Percentiles rank a stretch among this genome's conserved stretches.
Evolutionary conservation across 345 rosid genomes (phyloP).

Genomic region (Carallia brachiata): DNA sequence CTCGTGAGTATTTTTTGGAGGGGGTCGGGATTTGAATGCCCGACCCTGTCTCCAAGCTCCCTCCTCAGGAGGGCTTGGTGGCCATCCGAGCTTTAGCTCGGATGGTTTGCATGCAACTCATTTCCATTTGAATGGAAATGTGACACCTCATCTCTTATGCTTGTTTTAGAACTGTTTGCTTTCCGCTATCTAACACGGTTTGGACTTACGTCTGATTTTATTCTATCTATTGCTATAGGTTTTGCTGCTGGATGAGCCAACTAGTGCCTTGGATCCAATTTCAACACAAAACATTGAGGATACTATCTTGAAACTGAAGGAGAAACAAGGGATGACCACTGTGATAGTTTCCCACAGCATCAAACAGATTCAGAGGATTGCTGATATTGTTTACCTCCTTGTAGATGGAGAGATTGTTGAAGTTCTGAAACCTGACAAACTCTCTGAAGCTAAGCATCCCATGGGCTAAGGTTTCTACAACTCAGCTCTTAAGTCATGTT

Average conservation of each 20-base stretch:
- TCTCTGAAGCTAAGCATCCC: slow-evolving; percentile 72
- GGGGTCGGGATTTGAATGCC: too few species aligned
- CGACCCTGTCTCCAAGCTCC: too few species aligned
- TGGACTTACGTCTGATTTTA: not conserved
- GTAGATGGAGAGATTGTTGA: slow-evolving; percentile 80
- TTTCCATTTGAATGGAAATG: too few species aligned
- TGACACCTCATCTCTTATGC: too few species aligned
- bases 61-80: too few species aligned
- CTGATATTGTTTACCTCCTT: slow-evolving; percentile 74
- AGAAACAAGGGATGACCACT: slow-evolving; percentile 52
- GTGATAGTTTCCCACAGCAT: slow-evolving; percentile 86
- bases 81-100: too few species aligned
- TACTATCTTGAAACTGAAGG: slow-evolving; percentile 69
- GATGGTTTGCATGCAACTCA: not conserved
- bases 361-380: slow-evolving; percentile 83
- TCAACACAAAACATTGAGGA: slow-evolving; percentile 87
- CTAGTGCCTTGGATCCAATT: slow-evolving; percentile 85
- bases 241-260: slow-evolving; percentile 75
- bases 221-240: slow-evolving; percentile 34
- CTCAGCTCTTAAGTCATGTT: slow-evolving; percentile 41
- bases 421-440: slow-evolving; percentile 56
- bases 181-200: not conserved
- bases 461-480: slow-evolving; percentile 67
- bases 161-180: not conserved
- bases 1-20: too few species aligned